Base-by-base conservation (phyloP, 495 filamentous ascomycete genomes). In the Penicillium maclennaniae region DNA sequence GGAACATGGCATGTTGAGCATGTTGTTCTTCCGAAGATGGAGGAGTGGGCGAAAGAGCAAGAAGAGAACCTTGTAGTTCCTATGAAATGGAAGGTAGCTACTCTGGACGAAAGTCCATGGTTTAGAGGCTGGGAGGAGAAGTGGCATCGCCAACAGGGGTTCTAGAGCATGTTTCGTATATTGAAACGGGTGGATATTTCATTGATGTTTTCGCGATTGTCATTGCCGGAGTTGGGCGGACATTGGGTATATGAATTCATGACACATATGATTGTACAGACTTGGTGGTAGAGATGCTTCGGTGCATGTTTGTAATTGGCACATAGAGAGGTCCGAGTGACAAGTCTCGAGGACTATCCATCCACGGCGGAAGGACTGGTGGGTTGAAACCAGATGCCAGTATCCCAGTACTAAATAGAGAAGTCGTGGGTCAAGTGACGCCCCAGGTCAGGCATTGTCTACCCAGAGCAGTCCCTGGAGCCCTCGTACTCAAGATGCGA, bases 71-170 rank as follows among this genome's bases (percentile, higher is more conserved):
- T 87, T 1, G 37, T 86, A 37, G 74, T 87, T 38, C 70, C 75
- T 40, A 66, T 74, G 60, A 79, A 74, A 10, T 95, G 90, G 90
- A 79, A 87, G 63, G 80, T 83, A 3, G 65, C 74, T 43, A 96
- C 91, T n/a, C 68, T 95, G 61, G 85, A 86, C 16, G 87, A 95
- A 39, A 86, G 81, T 59, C 91, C 91, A 10, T 92, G 82, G 76
- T 96, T 87, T 68, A 84, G 81, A 6, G 83, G 84, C 0, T 96
- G 91, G 91, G 77, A 85, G 71, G 84, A 85, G 63, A 95, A 89
- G 65, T 96, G 91, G 91, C 81, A 82, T 64, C 67, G 77, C 6
- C 77, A 86, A 65, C 88, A 95, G 65, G 89, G 90, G 3, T 92
- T 81, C 55, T 85, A 65, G 42, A 10, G 8, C 31, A 9, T 47